A percentile compares a stretch with the other conserved stretches of the same genome.
Conservation (phyloP, 768 basidiomycete species). For the Neoboletus brunneissimus region DNA sequence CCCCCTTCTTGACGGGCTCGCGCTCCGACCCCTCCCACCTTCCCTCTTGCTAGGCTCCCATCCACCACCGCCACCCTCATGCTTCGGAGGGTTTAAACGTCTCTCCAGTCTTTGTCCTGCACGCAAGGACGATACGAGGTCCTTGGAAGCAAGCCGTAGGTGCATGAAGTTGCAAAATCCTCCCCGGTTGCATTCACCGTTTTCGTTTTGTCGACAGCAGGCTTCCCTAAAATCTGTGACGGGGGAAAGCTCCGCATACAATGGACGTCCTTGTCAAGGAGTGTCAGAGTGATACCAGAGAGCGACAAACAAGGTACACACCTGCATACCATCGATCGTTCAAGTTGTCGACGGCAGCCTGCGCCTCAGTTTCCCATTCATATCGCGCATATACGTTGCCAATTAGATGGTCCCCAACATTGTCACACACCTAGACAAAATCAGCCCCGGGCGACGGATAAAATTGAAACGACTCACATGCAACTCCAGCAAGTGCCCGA, state of each 20-base stretch:
- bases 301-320: constrained; percentile 24
- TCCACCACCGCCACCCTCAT: constrained; percentile 65
- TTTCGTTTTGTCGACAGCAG: constrained; percentile 98
- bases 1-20: constrained; percentile 64
- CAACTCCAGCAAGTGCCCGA: constrained; percentile 91
- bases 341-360: constrained; percentile 85
- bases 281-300: constrained; percentile 3
- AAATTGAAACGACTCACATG: constrained; percentile 57
- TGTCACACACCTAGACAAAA: constrained; percentile 79
- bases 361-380: constrained; percentile 98
- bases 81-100: constrained; percentile 65
- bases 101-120: constrained; percentile 84
- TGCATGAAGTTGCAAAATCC: constrained; percentile 99
- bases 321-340: constrained; percentile 99
- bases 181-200: constrained; percentile 96
- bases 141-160: constrained; percentile 81
- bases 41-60: constrained; percentile 81
- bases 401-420: constrained; percentile 98
- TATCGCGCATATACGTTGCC: constrained; percentile 98
- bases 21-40: constrained; percentile 64
- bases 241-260: constrained; percentile 96
- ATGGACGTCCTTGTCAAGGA: constrained; percentile 69
- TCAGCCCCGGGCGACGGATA: background rate
- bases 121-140: constrained; percentile 73
- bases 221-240: constrained; percentile 99